Base-by-base conservation (phyloP, 495 filamentous ascomycete species). In the Hypoxylon lenormandii region DNA sequence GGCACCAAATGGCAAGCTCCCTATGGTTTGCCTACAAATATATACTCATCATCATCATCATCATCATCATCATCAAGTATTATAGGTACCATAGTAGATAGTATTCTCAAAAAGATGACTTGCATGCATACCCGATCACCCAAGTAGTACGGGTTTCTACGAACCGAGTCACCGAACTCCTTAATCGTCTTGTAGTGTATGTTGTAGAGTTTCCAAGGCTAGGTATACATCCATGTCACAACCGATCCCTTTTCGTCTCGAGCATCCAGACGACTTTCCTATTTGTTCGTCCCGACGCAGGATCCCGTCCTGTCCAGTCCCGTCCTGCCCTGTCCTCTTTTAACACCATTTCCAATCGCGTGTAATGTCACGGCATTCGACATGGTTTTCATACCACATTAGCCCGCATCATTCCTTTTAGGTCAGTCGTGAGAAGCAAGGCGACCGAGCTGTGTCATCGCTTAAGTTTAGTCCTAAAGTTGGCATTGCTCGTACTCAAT, bases 171-270 rank as follows among this genome's bases (percentile, higher is more conserved):
- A 37, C 37, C 33, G 28, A 10, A 18, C 18, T 56, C 45, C 28
- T 42, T 33, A 5, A 46, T 19, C 58, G 47, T 16, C 51, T 48
- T 55, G 52, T 64, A 69, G 16, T 58, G 45, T 28, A 57, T 56
- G 43, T 54, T 59, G 30, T 64, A 64, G 60, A 64, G 64, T 60
- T 64, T 40, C 60, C 49, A 64, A 61, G 46, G 51, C 22, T 59
- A 63, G 47, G 59, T 62, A 48, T 52, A 54, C 40, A 66, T 52
- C 54, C 43, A 69, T 43, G 16, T 33, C 26, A 55, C 40, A 37
- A 42, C 11, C 12, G 21, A 23, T 26, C 16, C 40, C 48, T 23
- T 19, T 52, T 49, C 11, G 36, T 64, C 57, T 37, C 45, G 1
- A 46, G 43, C 55, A 13, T 38, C 36, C 23, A 45, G 18, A 55